Evolutionary conservation across 1,139 yeast species (phyloP), one percentile per base, ranked within the genome.

Genomic region (Geotrichum siamense): DNA sequence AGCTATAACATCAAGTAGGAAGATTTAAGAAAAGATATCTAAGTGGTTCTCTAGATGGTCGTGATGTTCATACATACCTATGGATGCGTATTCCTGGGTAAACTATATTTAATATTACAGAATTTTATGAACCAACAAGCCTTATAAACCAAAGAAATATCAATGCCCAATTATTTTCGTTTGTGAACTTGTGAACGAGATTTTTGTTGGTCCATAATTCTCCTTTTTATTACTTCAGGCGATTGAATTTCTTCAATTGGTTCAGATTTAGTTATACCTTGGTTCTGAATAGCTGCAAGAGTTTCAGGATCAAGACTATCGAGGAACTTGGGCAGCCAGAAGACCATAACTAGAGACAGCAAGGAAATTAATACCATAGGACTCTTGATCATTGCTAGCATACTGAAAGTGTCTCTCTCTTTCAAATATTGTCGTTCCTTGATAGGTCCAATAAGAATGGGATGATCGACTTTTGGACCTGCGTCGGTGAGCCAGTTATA

Each of bases 361-460:
- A 66, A 37, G 23, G 64, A 54, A 54, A 67, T 48, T 31, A 64
- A 50, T 53, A 66, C 64, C 60, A 63, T 63, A 10, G 69, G 69
- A 44, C 59, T 60, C 50, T 57, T 58, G 42, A 65, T 39, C 57
- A 66, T 60, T 23, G 50, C 51, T 22, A 59, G 38, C 3, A 64
- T 44, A 34, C 62, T 59, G 46, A 66, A 66, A 20, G 54, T 53
- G 25, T 61, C 63, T 6, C 69, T 52, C 19, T 53, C 53, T 17
- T 51, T 53, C 20, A 58, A 45, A 31, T 57, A 55, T 9, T 47
- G 38, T 9, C 51, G 47, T 32, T 56, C 43, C 2, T 31, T 26
- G 12, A 56, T 27, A 3, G 57, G 56, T 2, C 45, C 44, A 20
- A 57, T 39, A 15, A 49, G 50, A 23, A 63, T 43, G 1, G 68